Evolutionary conservation across 345 rosid species (phyloP), one percentile per base, ranked within the genome.

Genomic region (Kernera saxatilis): DNA sequence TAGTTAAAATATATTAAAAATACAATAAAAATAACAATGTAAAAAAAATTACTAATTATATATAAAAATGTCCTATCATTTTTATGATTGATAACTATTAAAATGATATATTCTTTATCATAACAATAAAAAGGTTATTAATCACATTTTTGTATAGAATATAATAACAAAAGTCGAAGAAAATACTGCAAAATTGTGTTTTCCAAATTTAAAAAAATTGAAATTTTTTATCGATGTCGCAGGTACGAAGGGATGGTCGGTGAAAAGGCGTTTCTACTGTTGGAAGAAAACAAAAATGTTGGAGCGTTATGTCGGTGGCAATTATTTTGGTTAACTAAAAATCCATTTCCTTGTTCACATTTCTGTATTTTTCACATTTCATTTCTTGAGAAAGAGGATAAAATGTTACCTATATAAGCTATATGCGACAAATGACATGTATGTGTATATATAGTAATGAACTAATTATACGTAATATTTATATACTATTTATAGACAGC

Each of bases 231-330:
- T 60, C 18, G 21, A 51, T 3, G 29, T 51, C 32, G 49, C 62
- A 51, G 7, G 45, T 51, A 30, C 36, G 35, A 71, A 17, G 63
- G 62, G 62, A 41, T 40, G 69, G 54, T 62, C 69, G 76, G 63
- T 52, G 70, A 72, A 52, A 71, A 52, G 63, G 55, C 64, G 55
- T 63, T 52, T 64, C 22, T 63, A 72, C 55, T 45, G 64, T 64
- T 63, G 40, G 57, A 53, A 53, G 18, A 72, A 33, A 53, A 64
- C 29, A 53, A 53, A 46, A 43, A 25, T 13, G 5, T 35, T 5
- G 35, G 40, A 64, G 33, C 49, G 55, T 35, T 54, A 26, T 64
- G 71, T 72, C 64, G 77, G 77, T 64, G 71, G 10, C 37, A 64
- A 43, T 9, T 19, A 53, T 36, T 36, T 30, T 62, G 44, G 15